Base-by-base conservation (phyloP, 1,139 yeast species). In the Sugiyamaella japonica region DNA sequence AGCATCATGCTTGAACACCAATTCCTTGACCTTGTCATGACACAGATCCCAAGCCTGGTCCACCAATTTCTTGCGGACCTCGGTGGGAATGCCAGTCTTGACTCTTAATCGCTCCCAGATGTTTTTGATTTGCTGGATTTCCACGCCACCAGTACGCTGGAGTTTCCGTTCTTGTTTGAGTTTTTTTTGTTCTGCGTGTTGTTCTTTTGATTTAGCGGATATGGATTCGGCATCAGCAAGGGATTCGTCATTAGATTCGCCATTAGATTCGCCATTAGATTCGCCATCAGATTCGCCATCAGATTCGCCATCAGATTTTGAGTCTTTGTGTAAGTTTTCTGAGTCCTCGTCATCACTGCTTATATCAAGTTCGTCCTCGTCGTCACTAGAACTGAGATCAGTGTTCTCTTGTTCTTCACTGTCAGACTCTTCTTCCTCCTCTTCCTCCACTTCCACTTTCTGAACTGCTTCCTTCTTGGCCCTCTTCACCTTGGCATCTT, bases 1-100 rank as follows among this genome's bases (percentile, higher is more conserved):
- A 15, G 98, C 95, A 77, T 93, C 99, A 69, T 93, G 99, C 75
- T 93, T 91, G 75, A 93, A 72, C 39, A 91, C 97, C 62, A 93
- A 79, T 65, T 91, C 98, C 63, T 82, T 82, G 54, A 90, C 81
- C 50, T 84, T 83, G 66, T 86, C 91, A 65, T 85, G 81, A 48
- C 95, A 77, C 59, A 89, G 78, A 20, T 79, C 84, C 97, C 97
- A 91, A 42, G 89, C 84, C 72, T 91, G 95, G 63, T 86, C 80
- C 66, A 93, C 82, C 50, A 90, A 76, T 72, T 86, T 85, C 59
- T 86, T 87, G 70, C 97, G 84, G 36, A 86, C 81, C 57, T 79
- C 83, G 61, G 86, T 85, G 49, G 96, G 86, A 45, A 90, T 79
- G 20, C 96, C 87, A 59, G 82, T 84, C 66, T 87, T 88, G 43